Evolutionary conservation across 163 green algal species (phyloP), one percentile per base, ranked within the genome.

Genomic region (Scenedesmus sp.): DNA sequence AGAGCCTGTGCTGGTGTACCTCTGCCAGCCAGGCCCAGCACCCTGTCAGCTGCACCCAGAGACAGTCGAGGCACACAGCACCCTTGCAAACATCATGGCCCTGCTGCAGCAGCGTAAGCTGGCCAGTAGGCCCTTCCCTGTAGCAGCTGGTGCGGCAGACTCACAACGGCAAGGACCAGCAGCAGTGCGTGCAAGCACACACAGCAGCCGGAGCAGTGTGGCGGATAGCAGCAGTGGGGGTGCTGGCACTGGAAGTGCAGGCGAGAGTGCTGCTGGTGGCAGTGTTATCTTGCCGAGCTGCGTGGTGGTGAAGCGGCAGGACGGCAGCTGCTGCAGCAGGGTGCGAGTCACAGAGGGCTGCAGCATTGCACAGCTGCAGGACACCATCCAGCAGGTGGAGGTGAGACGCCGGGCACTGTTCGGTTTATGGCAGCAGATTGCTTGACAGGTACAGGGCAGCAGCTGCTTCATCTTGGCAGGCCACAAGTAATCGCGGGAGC

Each of bases 251-350:
- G 34, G 34, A 46, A 46, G 34, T 46, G 62, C 46, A n/a, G 62
- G 54, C 16, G 20, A 18, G 16, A 59, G 67, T 57, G 52, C 23
- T 52, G 20, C 26, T 73, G 52, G 73, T 16, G 9, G 67, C 18
- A 67, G 62, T 83, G 86, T 7, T 2, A 86, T 86, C 8, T 10
- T 86, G 52, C 46, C 76, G 2, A 86, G 87, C 74, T 76, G 87
- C 15, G 76, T 91, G 3, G 87, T 91, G 52, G 87, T 91, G 6
- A 87, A 86, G n/a, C 74, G 87, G 16, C 57, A 79, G 8, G 87
- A 91, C 26, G 87, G 87, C 87, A 91, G 87, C 76, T 91, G 87
- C 87, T 86, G 74, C 74, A 86, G 74, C 87, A 79, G 55, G 46
- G 76, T 91, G 55, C 23, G 67, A 64, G 87, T 91, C 0, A 79